These are phyloP conservation scores for Erigeron canadensis DNA, from an alignment of 129 eudicot genomes.

Conservation along the genomic window DNA sequence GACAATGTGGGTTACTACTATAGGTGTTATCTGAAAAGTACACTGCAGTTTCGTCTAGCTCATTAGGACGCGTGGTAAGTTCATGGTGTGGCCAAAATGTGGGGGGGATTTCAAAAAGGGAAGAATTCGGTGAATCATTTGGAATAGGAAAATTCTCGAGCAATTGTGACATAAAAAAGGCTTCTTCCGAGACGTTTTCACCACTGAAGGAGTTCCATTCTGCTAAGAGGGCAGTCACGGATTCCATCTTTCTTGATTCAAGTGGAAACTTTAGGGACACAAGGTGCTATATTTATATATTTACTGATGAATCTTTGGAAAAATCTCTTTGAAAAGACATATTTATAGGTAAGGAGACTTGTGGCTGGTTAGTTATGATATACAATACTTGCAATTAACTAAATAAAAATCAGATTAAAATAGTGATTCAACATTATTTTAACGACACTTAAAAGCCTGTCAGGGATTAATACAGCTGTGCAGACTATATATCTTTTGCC, in stretches of 20 bases:
- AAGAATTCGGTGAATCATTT: constrained; percentile 14
- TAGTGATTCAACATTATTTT: constrained; percentile 17
- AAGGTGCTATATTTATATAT: constrained; percentile 20
- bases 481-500: not conserved
- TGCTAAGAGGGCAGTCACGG: constrained; percentile 41
- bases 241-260: constrained; percentile 51
- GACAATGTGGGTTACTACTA: constrained; percentile 28
- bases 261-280: constrained; percentile 1
- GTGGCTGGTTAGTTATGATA: constrained; percentile 18
- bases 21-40: constrained; percentile 24
- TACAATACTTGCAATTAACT: constrained; percentile 21
- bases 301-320: constrained; percentile 8
- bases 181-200: constrained; percentile 48
- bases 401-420: constrained; percentile 7
- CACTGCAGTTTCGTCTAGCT: constrained; percentile 26
- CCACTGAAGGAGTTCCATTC: constrained; percentile 62
- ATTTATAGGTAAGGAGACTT: constrained; percentile 44
- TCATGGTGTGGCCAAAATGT: constrained; percentile 34
- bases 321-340: constrained; percentile 23
- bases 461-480: constrained; percentile 29
- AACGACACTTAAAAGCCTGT: constrained; percentile 31
- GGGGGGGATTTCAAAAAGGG: constrained; percentile 23
- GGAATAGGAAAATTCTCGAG: constrained; percentile 40
- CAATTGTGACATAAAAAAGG: constrained; percentile 73
- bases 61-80: constrained; percentile 9